Percentiles rank a stretch among this genome's conserved stretches.
Evolutionary conservation across 2,329 filamentous ascomycete genomes (phyloP).

Genomic region (Allantophomopsis cytisporea): DNA sequence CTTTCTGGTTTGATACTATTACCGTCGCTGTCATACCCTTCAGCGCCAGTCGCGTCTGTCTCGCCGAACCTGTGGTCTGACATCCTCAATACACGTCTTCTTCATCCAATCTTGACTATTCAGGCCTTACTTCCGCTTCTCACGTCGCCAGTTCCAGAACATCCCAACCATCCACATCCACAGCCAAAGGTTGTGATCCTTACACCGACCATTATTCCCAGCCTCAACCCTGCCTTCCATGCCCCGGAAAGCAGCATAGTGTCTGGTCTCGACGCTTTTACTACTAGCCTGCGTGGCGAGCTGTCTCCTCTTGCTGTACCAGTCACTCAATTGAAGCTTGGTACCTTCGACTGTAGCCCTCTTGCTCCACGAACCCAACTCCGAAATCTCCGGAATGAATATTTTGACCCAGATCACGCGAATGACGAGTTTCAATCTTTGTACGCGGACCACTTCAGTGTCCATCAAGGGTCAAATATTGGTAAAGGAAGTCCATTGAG

Average conservation of each 20-base stretch:
- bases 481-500: conserved; percentile 46
- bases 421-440: conserved; percentile 24
- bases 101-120: conserved; percentile 78
- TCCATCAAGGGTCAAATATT: conserved; percentile 27
- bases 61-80: conserved; percentile 76
- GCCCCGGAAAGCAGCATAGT: conserved; percentile 78
- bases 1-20: conserved; percentile 75
- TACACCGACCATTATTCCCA: conserved; percentile 69
- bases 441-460: conserved; percentile 51
- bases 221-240: conserved; percentile 67
- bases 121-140: conserved; percentile 81
- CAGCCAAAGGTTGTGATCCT: conserved; percentile 62
- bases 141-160: conserved; percentile 34
- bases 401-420: too few species aligned
- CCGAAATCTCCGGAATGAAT: conserved; percentile 36
- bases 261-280: conserved; percentile 76
- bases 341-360: conserved; percentile 73
- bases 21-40: conserved; percentile 67
- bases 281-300: conserved; percentile 67
- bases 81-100: conserved; percentile 80
- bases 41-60: conserved; percentile 74
- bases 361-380: conserved; percentile 35
- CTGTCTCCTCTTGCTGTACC: conserved; percentile 62
- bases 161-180: conserved; percentile 23
- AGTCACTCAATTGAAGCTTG: conserved; percentile 79